These are phyloP conservation scores for Discostella stelligeroides DNA, from an alignment of 108 stramenopile genomes.

Conservation along the genomic window DNA sequence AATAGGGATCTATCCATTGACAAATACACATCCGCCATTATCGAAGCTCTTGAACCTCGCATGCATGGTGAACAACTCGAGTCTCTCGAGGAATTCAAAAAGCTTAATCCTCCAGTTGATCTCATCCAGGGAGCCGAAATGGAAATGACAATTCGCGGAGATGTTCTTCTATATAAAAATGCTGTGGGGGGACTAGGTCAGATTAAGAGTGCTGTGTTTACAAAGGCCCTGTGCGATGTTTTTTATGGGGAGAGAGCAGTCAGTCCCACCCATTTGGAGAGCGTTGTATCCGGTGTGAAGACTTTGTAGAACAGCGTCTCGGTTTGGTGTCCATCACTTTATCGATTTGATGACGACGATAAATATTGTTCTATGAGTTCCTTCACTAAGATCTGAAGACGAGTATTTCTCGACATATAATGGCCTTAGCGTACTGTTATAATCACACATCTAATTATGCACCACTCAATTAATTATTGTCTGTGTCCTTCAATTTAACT, in stretches of 20 bases:
- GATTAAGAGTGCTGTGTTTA: constrained; percentile 74
- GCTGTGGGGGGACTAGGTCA: constrained; percentile 74
- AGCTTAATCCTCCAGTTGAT: constrained; percentile 82
- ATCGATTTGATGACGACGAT: no score
- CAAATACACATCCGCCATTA: constrained; percentile 86
- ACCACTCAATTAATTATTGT: no score
- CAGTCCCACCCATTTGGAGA: constrained; percentile 71
- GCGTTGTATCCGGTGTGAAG: constrained; percentile 67
- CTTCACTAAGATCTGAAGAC: no score
- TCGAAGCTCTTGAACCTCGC: constrained; percentile 84
- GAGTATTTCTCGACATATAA: no score
- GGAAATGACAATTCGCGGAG: constrained; percentile 89
- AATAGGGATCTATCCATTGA: constrained; percentile 80
- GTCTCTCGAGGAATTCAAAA: constrained; percentile 84
- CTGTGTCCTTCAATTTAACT: background rate
- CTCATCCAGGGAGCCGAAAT: constrained; percentile 85
- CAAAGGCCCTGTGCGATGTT: constrained; percentile 82
- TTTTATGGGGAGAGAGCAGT: constrained; percentile 84
- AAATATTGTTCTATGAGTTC: no score
- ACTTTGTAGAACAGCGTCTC: constrained; percentile 67
- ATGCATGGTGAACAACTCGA: constrained; percentile 84
- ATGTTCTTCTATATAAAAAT: constrained; percentile 81
- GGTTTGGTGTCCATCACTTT: no score
- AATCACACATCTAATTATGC: no score
- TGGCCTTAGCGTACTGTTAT: no score